phyloP scores from a whole-genome alignment of 768 basidiomycete species.

The Fistulinella prunicolor region DNA sequence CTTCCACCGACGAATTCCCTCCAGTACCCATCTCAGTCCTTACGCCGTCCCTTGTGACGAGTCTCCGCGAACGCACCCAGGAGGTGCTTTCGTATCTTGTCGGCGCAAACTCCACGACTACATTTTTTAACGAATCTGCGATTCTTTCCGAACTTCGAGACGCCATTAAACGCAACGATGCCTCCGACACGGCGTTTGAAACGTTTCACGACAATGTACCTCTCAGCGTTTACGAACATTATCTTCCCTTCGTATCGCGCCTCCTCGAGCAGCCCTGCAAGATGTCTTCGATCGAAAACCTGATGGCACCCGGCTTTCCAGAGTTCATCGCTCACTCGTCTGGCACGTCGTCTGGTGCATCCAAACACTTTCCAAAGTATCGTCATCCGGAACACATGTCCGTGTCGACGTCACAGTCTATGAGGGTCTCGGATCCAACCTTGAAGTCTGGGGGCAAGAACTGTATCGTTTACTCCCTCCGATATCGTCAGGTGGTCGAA shows the following conservation, averaged over 20 bases:
- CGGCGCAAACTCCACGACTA: constrained; percentile 17
- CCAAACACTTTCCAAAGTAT: constrained; percentile 20
- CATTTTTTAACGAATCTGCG: constrained; percentile 15
- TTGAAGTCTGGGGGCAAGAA: constrained; percentile 14
- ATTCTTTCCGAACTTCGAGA: constrained; percentile 15
- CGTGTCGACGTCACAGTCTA: constrained; percentile 7
- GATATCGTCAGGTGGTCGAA: constrained; percentile 10
- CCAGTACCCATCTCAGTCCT: constrained; percentile 13
- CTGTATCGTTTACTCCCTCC: constrained; percentile 23
- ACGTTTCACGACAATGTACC: constrained; percentile 17
- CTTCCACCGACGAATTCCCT: constrained; percentile 10
- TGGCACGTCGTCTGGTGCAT: constrained; percentile 14
- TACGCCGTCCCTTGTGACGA: constrained; percentile 10
- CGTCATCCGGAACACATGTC: constrained; percentile 23
- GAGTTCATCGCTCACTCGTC: constrained; percentile 23
- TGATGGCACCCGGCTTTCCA: constrained; percentile 23
- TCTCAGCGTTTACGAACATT: constrained; percentile 15
- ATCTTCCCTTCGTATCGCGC: constrained; percentile 20
- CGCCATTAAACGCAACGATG: neutral
- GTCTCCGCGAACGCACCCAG: constrained; percentile 20
- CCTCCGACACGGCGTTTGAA: neutral
- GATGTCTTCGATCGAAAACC: constrained; percentile 15
- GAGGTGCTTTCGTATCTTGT: constrained; percentile 23
- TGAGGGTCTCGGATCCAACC: constrained; percentile 12
- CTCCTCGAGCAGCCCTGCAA: constrained; percentile 21